Percentiles rank a stretch among this genome's conserved stretches.
phyloP scores from a whole-genome alignment of 2,329 filamentous ascomycete species.

The Cadophora gregata region DNA sequence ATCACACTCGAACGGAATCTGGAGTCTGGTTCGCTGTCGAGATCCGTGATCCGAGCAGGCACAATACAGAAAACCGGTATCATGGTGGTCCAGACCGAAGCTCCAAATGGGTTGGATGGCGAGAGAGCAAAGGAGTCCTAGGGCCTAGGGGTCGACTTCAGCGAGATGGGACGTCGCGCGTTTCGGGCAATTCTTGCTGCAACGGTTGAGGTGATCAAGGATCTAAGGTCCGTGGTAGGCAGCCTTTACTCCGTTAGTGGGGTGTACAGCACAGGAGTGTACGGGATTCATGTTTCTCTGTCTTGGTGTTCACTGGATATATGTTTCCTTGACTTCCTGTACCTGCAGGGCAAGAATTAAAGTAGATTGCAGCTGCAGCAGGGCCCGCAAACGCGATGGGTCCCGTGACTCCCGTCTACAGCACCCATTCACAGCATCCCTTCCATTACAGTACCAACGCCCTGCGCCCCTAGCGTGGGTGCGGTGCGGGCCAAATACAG shows the following conservation, averaged over 20 bases:
- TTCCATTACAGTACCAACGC: no score
- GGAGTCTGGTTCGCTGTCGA: neutral
- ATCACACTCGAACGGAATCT: conserved; percentile 2
- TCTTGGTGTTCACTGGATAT: neutral
- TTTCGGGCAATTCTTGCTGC: conserved; percentile 15
- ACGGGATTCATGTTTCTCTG: neutral
- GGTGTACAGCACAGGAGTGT: neutral
- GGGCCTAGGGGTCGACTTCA: neutral
- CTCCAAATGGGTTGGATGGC: conserved; percentile 7
- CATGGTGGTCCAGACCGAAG: conserved; percentile 2
- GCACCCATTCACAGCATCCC: neutral
- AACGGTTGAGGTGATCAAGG: conserved; percentile 7
- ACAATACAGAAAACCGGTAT: neutral
- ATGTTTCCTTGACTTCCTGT: neutral
- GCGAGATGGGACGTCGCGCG: conserved; percentile 21
- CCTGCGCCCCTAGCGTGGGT: no score
- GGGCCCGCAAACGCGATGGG: no score
- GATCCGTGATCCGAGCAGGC: conserved; percentile 9
- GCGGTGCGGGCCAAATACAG: neutral
- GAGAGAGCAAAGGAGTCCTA: neutral
- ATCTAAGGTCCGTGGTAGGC: conserved; percentile 2
- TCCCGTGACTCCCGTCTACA: neutral
- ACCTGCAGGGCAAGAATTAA: no score
- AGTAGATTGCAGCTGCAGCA: no score
- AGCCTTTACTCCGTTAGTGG: neutral